Base-by-base conservation (phyloP, 495 filamentous ascomycete species). In the Annulohypoxylon maeteangense region DNA sequence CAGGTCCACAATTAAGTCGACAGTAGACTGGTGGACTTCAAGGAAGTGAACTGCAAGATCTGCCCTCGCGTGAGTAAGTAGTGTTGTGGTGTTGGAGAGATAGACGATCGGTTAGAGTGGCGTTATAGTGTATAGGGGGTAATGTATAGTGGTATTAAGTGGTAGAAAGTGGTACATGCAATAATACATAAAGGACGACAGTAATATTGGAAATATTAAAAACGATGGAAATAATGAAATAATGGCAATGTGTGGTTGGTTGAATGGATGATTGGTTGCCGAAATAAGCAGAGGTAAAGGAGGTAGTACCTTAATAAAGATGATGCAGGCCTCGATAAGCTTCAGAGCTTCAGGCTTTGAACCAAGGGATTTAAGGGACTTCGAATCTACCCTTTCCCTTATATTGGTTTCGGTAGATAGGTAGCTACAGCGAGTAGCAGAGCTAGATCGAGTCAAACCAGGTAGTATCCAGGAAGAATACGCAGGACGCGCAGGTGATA, bases 261-360 rank as follows among this genome's bases (percentile, higher is more conserved):
- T 18, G 16, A 55, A 47, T 11, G 38, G 53, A 6, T 61, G 51
- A 62, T 61, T 65, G 65, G 70, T 16, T 50, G 60, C 44, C 59
- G 61, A 36, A 65, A 61, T 72, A 51, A 34, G 48, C 32, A 51
- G 61, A 34, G 31, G 62, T 44, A 62, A 66, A 59, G 36, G 38
- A 51, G 59, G 54, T 60, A 23, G 65, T 66, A 73, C 70, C 70
- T 69, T 73, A 65, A 68, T 73, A 25, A 69, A 73, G 62, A 45
- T 59, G 65, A 73, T 73, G 70, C 65, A 58, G 62, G 47, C 62
- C 56, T 65, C 70, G 42, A 65, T 50, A 65, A 23, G 58, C 59
- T 65, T 68, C 44, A 68, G 29, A 18, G 58, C 40, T 44, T 44
- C 40, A 18, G 22, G 27, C 45, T 29, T 45, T 57, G 7, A n/a